phyloP scores from a whole-genome alignment of 75 land plant genomes.

The Sequoia sempervirens region DNA sequence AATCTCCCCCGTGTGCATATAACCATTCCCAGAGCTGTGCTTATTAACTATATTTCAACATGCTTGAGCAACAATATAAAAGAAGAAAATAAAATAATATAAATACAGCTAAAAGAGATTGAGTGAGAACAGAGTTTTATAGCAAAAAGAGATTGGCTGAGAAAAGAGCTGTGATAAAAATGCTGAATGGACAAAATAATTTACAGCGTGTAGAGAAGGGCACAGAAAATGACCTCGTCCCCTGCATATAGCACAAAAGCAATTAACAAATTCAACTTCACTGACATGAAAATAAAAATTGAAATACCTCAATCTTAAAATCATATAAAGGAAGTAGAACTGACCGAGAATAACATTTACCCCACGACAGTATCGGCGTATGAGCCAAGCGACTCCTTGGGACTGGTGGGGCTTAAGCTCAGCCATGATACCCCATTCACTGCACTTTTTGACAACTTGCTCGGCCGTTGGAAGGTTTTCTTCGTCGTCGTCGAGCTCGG shows the following conservation, averaged over 20 bases:
- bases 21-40: too few relatives aligned
- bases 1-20: too few relatives aligned
- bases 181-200: neutral
- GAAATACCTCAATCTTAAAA: neutral
- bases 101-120: neutral
- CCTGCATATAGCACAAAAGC: conserved; percentile 14
- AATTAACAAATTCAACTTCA: neutral
- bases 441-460: conserved; percentile 4
- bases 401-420: conserved; percentile 73
- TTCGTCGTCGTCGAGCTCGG: conserved; percentile 24
- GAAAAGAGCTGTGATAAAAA: neutral
- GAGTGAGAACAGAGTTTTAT: neutral
- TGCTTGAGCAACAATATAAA: too few relatives aligned
- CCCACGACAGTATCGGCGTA: conserved; percentile 57
- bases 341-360: conserved; percentile 87
- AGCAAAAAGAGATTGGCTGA: neutral
- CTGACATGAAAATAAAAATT: neutral
- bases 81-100: neutral
- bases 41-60: too few relatives aligned
- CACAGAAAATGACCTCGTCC: conserved; percentile 22
- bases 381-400: conserved; percentile 82
- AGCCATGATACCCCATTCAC: conserved; percentile 53
- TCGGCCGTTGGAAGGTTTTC: conserved; percentile 8
- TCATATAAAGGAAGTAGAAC: neutral
- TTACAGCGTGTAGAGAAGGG: neutral